Conservation (phyloP, 345 rosid species). For the Eucalyptus cloeziana region DNA sequence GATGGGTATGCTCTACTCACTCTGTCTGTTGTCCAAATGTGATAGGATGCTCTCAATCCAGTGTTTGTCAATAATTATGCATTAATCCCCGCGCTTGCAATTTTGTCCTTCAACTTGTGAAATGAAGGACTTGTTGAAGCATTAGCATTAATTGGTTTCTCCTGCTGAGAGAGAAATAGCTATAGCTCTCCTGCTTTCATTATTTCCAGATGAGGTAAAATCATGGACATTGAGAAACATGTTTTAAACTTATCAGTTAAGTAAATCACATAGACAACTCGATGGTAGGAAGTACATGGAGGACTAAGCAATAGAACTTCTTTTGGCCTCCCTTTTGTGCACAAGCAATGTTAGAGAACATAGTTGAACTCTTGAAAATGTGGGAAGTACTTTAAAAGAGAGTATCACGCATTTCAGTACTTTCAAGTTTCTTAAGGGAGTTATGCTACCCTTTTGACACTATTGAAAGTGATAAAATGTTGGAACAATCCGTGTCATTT, state of each 20-base stretch:
- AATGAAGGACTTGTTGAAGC: not conserved
- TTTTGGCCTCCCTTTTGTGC: not conserved
- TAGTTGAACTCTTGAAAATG: not conserved
- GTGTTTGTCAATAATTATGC: not conserved
- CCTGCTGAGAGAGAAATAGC: not conserved
- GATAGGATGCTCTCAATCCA: not conserved
- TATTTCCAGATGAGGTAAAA: not conserved
- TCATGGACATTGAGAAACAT: not conserved
- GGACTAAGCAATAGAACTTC: not conserved
- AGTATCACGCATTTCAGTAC: not conserved
- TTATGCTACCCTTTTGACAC: not conserved
- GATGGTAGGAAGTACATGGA: not conserved
- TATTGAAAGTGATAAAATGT: not conserved
- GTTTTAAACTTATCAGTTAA: not conserved
- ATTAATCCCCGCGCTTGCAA: not conserved
- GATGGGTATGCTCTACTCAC: conserved; percentile 53
- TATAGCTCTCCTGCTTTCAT: not conserved
- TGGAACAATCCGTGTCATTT: not conserved
- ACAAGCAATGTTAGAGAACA: not conserved
- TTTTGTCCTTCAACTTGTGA: not conserved
- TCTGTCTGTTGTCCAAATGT: not conserved
- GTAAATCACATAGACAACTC: not conserved
- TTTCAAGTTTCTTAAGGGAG: not conserved
- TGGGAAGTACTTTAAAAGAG: not conserved
- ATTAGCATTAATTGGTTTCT: not conserved